Conservation (phyloP, 164 flowering plant genomes). For the Brasenia schreberi region DNA sequence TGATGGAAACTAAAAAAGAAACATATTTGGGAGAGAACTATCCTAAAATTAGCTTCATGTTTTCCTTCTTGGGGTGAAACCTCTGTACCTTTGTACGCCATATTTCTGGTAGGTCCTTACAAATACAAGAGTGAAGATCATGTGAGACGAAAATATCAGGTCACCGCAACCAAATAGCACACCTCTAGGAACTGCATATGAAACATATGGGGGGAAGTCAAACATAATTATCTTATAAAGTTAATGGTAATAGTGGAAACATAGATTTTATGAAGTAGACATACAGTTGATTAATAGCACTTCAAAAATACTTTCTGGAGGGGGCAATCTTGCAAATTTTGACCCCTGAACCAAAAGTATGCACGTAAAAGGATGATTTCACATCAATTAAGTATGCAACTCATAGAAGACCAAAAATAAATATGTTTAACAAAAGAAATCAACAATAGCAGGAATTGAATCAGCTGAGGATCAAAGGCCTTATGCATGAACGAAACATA, state of each 20-base stretch:
- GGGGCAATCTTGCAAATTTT: constrained; percentile 79
- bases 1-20: too few relatives aligned
- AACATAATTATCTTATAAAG: not conserved
- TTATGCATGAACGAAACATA: not conserved
- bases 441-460: not conserved
- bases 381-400: too few relatives aligned
- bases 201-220: not conserved
- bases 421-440: not conserved
- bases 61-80: too few relatives aligned
- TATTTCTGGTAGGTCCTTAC: constrained; percentile 86
- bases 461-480: not conserved
- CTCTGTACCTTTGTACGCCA: constrained; percentile 59
- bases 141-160: constrained; percentile 96
- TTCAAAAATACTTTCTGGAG: constrained; percentile 51
- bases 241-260: not conserved
- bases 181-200: constrained; percentile 77
- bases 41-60: too few relatives aligned
- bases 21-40: too few relatives aligned
- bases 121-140: constrained; percentile 94
- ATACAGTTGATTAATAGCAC: constrained; percentile 66
- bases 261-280: constrained; percentile 3
- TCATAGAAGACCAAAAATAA: not conserved
- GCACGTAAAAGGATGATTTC: not conserved
- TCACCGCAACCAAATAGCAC: constrained; percentile 94
- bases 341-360: constrained; percentile 51